These are phyloP conservation scores for Ziziphus jujuba DNA, from an alignment of 306 rosid genomes.

Conservation along the genomic window DNA sequence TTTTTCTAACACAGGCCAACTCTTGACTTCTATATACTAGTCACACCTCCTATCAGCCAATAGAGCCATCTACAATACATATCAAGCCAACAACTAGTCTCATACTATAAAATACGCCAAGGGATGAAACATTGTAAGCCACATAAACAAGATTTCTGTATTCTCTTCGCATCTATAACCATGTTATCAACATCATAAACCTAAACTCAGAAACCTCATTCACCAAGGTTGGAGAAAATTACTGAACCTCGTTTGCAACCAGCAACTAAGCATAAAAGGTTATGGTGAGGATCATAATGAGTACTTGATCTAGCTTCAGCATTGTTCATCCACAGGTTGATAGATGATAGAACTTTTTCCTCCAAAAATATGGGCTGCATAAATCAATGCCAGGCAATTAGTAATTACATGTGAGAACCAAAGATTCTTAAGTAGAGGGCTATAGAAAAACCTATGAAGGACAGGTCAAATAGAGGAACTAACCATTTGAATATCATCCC, in stretches of 20 bases:
- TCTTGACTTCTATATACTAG: not conserved
- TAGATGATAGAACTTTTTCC: slow-evolving; percentile 56
- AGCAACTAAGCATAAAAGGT: slow-evolving; percentile 81
- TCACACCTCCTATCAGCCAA: not conserved
- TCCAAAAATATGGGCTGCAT: slow-evolving; percentile 72
- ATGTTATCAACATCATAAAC: not conserved
- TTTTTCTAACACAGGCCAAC: not conserved
- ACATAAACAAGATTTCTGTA: not conserved
- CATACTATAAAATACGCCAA: not conserved
- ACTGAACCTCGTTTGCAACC: slow-evolving; percentile 79
- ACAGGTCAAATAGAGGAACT: slow-evolving; percentile 31
- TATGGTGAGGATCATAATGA: slow-evolving; percentile 97
- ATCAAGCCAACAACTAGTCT: not conserved
- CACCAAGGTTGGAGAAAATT: slow-evolving; percentile 1
- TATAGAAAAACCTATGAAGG: slow-evolving; percentile 20
- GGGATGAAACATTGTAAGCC: not conserved
- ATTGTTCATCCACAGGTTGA: slow-evolving; percentile 96
- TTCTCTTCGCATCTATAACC: not conserved
- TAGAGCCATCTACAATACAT: not conserved
- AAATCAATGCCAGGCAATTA: slow-evolving; percentile 21
- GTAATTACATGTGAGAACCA: slow-evolving; percentile 6
- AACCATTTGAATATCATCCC: slow-evolving; percentile 64
- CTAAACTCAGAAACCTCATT: not conserved
- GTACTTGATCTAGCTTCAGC: slow-evolving; percentile 84
- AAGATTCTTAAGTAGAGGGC: slow-evolving; percentile 6